phyloP scores from a whole-genome alignment of 2,329 filamentous ascomycete genomes.

The Talaromyces sp. region DNA sequence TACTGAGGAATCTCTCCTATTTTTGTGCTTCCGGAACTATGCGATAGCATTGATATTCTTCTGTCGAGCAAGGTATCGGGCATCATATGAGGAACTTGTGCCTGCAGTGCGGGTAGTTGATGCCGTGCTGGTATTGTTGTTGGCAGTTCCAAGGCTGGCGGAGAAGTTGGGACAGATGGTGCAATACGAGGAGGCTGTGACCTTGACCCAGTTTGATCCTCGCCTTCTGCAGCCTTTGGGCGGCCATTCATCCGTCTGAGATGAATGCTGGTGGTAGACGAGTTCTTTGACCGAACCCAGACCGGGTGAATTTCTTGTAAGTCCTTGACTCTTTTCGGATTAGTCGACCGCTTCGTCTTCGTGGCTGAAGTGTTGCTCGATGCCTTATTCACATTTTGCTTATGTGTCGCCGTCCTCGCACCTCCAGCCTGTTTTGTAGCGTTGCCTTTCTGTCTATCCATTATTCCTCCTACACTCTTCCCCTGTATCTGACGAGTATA shows the following conservation, averaged over 20 bases:
- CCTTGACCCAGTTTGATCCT: neutral
- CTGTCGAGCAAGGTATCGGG: neutral
- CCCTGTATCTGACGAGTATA: neutral
- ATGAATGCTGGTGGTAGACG: slow-evolving; percentile 8
- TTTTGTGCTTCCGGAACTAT: slow-evolving; percentile 17
- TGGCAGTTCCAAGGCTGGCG: neutral
- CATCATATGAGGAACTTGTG: neutral
- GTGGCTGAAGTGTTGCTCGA: no score
- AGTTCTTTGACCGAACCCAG: slow-evolving; percentile 17
- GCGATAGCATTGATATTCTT: slow-evolving; percentile 15
- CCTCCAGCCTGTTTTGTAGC: neutral
- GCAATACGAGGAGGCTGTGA: neutral
- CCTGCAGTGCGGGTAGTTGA: neutral
- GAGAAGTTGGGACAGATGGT: neutral
- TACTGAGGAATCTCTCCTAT: slow-evolving; percentile 18
- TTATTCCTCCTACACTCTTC: neutral
- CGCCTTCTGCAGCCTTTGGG: neutral
- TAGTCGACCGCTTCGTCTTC: neutral
- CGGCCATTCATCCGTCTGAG: neutral
- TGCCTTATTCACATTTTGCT: neutral
- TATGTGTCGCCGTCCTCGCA: neutral
- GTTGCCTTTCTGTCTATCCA: neutral
- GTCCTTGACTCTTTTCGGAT: neutral
- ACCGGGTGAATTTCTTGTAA: slow-evolving; percentile 3
- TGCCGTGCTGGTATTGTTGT: neutral